Conservation (phyloP, 805 yeast genomes). For the Saccharomyces eubayanus region DNA sequence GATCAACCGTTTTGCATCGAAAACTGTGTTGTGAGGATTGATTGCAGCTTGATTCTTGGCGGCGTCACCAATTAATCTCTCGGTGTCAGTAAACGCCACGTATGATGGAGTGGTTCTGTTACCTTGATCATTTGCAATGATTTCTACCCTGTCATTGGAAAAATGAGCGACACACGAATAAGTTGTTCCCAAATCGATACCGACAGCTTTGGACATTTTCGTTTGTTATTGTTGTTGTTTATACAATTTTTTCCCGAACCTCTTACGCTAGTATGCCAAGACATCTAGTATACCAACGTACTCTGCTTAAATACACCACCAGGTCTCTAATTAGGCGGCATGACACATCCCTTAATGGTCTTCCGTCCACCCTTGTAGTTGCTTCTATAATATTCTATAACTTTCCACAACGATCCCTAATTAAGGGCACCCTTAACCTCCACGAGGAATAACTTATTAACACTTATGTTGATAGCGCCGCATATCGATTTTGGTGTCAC, state of each 20-base stretch:
- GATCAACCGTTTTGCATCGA: conserved; percentile 84
- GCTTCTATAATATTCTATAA: not conserved
- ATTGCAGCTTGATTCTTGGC: conserved; percentile 95
- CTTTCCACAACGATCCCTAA: not conserved
- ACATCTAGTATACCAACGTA: conserved; percentile 29
- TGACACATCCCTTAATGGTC: not conserved
- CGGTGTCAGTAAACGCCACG: conserved; percentile 86
- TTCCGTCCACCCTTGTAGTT: not conserved
- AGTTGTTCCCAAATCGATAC: conserved; percentile 77
- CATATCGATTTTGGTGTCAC: not conserved
- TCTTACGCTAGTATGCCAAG: not conserved
- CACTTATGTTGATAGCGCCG: conserved; percentile 52
- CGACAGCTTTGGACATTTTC: conserved; percentile 45
- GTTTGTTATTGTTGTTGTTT: conserved; percentile 8
- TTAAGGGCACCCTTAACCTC: conserved; percentile 17
- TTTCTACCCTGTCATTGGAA: conserved; percentile 83
- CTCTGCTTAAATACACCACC: conserved; percentile 54
- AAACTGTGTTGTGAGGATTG: conserved; percentile 83
- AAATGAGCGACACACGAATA: conserved; percentile 94
- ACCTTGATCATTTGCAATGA: conserved; percentile 95
- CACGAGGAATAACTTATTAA: conserved; percentile 42
- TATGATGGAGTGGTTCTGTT: conserved; percentile 94
- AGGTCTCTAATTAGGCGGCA: conserved; percentile 3
- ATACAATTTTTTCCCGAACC: conserved; percentile 57
- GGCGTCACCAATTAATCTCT: conserved; percentile 89